phyloP scores from a whole-genome alignment of 2,329 filamentous ascomycete species.

The Leptosphaerulina australis region DNA sequence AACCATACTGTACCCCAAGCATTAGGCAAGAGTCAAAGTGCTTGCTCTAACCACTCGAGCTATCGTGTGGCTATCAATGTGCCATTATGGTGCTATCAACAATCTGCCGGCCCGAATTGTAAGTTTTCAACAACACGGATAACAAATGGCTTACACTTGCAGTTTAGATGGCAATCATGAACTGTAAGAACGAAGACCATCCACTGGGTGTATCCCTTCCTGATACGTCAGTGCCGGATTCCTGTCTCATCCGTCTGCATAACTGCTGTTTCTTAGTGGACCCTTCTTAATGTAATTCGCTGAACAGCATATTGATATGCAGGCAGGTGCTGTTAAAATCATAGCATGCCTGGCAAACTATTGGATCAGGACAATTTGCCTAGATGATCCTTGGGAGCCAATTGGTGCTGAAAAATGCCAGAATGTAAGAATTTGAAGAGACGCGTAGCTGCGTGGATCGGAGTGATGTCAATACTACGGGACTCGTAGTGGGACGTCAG shows the following conservation, averaged over 20 bases:
- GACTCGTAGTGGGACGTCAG: constrained; percentile 8
- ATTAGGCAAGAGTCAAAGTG: constrained; percentile 3
- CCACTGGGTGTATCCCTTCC: constrained; percentile 8
- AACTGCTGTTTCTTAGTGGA: constrained; percentile 6
- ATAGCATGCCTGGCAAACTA: constrained; percentile 3
- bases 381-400: neutral
- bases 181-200: neutral
- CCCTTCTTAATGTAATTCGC: constrained; percentile 4
- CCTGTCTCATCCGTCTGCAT: constrained; percentile 12
- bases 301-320: constrained; percentile 1
- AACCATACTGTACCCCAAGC: constrained; percentile 9
- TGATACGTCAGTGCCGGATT: constrained; percentile 7
- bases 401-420: neutral
- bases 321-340: constrained; percentile 2
- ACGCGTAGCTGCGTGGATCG: constrained; percentile 15
- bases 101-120: neutral
- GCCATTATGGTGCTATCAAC: constrained; percentile 6
- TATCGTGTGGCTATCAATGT: neutral
- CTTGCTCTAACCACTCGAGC: constrained; percentile 11
- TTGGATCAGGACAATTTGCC: constrained; percentile 5
- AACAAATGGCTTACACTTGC: constrained; percentile 1
- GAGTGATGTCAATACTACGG: constrained; percentile 19
- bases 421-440: neutral
- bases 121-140: constrained; percentile 1
- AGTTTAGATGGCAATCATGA: neutral